phyloP scores from a whole-genome alignment of 1,139 yeast genomes.

The Sugiyamaella pinicola region DNA sequence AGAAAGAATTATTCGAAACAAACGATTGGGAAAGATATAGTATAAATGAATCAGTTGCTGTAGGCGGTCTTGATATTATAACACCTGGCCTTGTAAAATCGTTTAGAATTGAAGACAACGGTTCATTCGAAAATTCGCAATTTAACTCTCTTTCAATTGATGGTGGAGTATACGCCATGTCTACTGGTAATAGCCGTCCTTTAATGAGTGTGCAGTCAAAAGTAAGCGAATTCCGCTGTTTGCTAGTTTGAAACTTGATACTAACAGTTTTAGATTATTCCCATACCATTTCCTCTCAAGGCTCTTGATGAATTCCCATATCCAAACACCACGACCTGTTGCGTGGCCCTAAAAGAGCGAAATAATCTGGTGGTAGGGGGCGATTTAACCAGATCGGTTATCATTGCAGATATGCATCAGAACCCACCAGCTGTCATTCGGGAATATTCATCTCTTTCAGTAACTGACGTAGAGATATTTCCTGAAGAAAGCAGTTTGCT shows the following conservation, averaged over 20 bases:
- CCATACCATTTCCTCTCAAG: slow-evolving; percentile 7
- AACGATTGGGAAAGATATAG: slow-evolving; percentile 8
- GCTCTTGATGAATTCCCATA: neutral
- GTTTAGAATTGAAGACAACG: neutral
- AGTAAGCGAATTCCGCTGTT: neutral
- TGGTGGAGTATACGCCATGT: slow-evolving; percentile 4
- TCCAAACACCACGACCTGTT: slow-evolving; percentile 11
- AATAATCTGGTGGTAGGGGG: slow-evolving; percentile 13
- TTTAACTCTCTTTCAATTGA: neutral
- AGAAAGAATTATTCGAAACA: neutral
- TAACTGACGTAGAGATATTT: slow-evolving; percentile 12
- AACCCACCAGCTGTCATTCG: slow-evolving; percentile 1
- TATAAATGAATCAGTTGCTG: slow-evolving; percentile 3
- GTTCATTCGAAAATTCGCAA: neutral
- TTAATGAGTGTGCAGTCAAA: slow-evolving; percentile 4
- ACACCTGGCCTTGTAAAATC: neutral
- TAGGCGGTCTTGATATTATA: neutral
- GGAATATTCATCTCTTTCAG: slow-evolving; percentile 8
- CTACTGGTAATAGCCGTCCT: neutral
- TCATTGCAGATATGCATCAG: neutral
- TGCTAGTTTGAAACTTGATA: neutral
- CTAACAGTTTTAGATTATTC: slow-evolving; percentile 4
- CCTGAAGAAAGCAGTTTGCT: slow-evolving; percentile 3
- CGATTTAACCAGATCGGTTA: slow-evolving; percentile 13
- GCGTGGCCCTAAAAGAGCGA: slow-evolving; percentile 10